A percentile compares a stretch with the other conserved stretches of the same genome.
Conservation (phyloP, 2,329 filamentous ascomycete genomes). For the Colletotrichum liriopes region DNA sequence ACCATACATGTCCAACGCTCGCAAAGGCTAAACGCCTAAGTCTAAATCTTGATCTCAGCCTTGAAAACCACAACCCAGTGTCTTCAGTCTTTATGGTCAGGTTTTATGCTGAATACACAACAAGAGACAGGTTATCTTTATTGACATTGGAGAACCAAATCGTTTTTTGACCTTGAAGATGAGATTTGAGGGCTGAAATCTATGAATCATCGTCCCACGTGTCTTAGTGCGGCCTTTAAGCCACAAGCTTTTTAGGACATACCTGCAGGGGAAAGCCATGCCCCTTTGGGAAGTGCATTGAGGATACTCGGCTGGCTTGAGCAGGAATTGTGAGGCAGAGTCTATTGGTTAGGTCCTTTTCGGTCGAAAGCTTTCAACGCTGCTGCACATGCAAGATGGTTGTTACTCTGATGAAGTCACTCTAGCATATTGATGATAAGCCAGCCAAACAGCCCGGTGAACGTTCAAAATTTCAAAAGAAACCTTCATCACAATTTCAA, state of each 20-base stretch:
- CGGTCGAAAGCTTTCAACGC: constrained; percentile 4
- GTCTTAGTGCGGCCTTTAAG: constrained; percentile 4
- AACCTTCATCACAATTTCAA: neutral
- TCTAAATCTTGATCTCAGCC: neutral
- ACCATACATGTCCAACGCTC: no score
- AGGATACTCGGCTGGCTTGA: neutral
- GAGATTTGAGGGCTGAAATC: neutral
- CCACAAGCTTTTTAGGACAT: constrained; percentile 9
- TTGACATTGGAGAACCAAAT: neutral
- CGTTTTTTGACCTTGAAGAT: accelerated
- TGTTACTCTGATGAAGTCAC: no score
- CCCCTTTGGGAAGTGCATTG: neutral
- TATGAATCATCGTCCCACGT: constrained; percentile 34
- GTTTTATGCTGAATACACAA: neutral
- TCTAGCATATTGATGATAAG: neutral
- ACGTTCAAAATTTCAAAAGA: neutral
- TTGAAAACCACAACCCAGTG: no score
- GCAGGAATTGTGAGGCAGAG: neutral
- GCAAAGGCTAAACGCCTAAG: neutral
- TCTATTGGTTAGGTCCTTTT: neutral
- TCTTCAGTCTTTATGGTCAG: no score
- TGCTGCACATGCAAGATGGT: neutral
- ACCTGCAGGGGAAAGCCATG: neutral
- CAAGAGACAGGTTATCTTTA: neutral
- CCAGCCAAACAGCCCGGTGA: neutral